A percentile compares a stretch with the other conserved stretches of the same genome.
Evolutionary conservation across 116 monocot species (phyloP).

Genomic region (Trichopus zeylanicus): DNA sequence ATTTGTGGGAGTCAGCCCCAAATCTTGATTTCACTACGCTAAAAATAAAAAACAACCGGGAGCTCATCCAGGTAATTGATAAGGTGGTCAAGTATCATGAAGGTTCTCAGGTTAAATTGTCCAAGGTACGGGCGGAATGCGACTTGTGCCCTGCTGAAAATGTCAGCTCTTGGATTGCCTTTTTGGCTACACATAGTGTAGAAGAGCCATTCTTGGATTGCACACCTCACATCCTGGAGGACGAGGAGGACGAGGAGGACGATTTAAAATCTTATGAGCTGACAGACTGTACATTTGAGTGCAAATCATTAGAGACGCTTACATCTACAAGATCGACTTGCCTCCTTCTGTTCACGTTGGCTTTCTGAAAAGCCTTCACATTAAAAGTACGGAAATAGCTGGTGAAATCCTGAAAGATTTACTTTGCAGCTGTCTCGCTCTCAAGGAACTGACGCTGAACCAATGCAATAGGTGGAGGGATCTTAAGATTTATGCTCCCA

Average conservation of each 20-base stretch:
- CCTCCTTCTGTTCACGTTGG: not conserved
- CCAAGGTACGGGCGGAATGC: not conserved
- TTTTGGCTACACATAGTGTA: not conserved
- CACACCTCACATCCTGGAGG: not conserved
- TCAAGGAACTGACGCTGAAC: not conserved
- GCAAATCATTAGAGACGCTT: slow-evolving; percentile 2
- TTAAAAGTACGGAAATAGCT: not conserved
- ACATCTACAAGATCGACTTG: not conserved
- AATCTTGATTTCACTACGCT: not conserved
- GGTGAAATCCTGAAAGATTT: not conserved
- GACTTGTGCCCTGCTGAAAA: not conserved
- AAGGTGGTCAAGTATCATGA: not conserved
- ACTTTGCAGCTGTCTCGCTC: not conserved
- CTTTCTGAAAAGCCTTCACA: not conserved
- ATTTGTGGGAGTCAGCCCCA: slow-evolving; percentile 10
- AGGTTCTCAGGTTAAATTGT: not conserved
- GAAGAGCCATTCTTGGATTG: not conserved
- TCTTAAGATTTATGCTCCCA: not conserved
- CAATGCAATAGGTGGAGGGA: not conserved
- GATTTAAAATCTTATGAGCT: not conserved
- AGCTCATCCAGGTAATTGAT: not conserved
- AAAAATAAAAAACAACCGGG: not conserved
- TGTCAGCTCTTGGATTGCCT: not conserved
- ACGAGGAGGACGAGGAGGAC: too few species aligned
- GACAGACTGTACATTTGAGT: not conserved